These are phyloP conservation scores for Ensete ventricosum DNA, from an alignment of 176 grass and related monocot species.

Conservation along the genomic window DNA sequence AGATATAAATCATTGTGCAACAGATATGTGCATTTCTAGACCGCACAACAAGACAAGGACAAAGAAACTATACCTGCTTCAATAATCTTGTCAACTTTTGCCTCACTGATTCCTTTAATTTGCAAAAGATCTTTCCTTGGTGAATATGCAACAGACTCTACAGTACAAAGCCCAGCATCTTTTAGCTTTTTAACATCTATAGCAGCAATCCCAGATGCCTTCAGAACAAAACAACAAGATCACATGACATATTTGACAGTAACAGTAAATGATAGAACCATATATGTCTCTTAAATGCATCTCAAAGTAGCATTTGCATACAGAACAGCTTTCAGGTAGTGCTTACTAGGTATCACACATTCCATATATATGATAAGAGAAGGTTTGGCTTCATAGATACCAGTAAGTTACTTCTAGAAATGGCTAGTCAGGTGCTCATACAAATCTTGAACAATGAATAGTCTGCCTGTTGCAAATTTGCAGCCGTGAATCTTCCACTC, in stretches of 20 bases:
- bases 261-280: not conserved
- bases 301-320: not conserved
- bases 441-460: not conserved
- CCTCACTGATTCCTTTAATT: conserved; percentile 97
- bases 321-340: not conserved
- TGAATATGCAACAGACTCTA: conserved; percentile 70
- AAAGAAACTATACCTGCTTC: conserved; percentile 50
- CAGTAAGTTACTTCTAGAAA: not conserved
- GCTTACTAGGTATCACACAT: too few relatives aligned
- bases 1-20: conserved; percentile 12
- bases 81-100: conserved; percentile 94
- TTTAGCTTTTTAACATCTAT: conserved; percentile 91
- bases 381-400: too few relatives aligned
- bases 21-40: conserved; percentile 1
- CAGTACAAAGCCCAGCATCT: conserved; percentile 84
- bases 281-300: not conserved
- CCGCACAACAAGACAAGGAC: conserved; percentile 2
- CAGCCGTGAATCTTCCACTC: not conserved
- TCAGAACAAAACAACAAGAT: conserved; percentile 14
- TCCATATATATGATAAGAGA: not conserved
- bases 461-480: not conserved
- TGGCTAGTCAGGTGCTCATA: not conserved
- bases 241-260: not conserved
- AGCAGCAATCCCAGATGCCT: conserved; percentile 92
- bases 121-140: conserved; percentile 93